These are phyloP conservation scores for Thermochaetoides thermophila DNA, from an alignment of 495 filamentous ascomycete species.

Conservation along the genomic window DNA sequence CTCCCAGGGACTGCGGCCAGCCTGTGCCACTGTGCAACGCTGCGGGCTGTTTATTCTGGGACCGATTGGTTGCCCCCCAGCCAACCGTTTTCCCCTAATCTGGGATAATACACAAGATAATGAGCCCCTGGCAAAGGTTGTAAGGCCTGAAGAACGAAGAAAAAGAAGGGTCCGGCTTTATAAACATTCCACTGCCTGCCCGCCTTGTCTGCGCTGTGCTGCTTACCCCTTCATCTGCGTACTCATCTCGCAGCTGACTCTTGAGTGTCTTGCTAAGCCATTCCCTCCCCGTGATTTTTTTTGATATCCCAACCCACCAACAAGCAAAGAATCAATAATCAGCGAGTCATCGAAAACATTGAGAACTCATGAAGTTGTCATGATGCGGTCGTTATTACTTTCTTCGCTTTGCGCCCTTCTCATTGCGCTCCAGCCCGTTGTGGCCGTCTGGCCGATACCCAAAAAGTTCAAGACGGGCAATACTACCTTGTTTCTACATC, in stretches of 20 bases:
- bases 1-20: conserved; percentile 4
- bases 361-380: too few species aligned
- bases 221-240: not conserved
- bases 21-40: conserved; percentile 4
- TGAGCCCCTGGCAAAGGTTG: too few species aligned
- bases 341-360: too few species aligned
- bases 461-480: conserved; percentile 34
- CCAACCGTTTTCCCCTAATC: too few species aligned
- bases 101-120: too few species aligned
- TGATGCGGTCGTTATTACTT: conserved; percentile 4
- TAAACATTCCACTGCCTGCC: conserved; percentile 6
- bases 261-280: too few species aligned
- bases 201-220: not conserved
- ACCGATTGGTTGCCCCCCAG: conserved; percentile 3
- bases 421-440: conserved; percentile 18
- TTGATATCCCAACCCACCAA: not conserved
- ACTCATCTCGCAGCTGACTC: not conserved
- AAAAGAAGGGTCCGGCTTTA: too few species aligned
- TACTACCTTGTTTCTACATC: conserved; percentile 39
- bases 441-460: conserved; percentile 49
- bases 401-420: conserved; percentile 20
- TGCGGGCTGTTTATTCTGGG: not conserved
- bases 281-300: not conserved
- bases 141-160: too few species aligned
- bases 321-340: conserved; percentile 1